Evolutionary conservation across 164 flowering plant species (phyloP), one percentile per base, ranked within the genome.

Genomic region (Nelumbo lutea): DNA sequence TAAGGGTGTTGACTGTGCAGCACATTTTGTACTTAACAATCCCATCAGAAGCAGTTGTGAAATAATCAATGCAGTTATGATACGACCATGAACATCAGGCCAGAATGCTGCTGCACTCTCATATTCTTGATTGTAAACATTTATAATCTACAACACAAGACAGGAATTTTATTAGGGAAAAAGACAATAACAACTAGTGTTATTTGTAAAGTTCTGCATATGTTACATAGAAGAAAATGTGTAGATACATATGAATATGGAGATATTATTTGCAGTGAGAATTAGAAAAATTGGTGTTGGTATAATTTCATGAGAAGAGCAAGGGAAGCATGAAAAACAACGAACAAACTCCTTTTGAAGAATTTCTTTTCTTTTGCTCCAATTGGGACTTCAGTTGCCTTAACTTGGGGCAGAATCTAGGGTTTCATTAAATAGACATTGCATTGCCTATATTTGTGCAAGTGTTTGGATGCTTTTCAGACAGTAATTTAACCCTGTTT

Each of bases 71-170:
- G 88, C 91, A 43, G 72, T 10, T 58, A 90, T 72, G 39, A 90
- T 80, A 42, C 93, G 91, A 11, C 81, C 80, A 74, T 90, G 96
- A 59, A 90, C 91, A 80, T 86, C 90, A 38, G 96, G 96, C 96
- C 96, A 90, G 78, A 88, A 90, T 59, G 91, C 85, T 46, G 90
- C 96, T 38, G 79, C 90, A 73, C 96, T 90, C 77, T 90, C 96
- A 61, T 90, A 90, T 74, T 87, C 82, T 75, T 88, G 96, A 71
- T 88, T 86, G 81, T 90, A 90, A 2, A 90, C 96, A 78, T 90
- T 90, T 73, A 88, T 90, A 38, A 90, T 81, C 93, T 90, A 65
- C 74, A 79, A 14, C 2, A 42, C 59, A 4, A 63, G 1, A 42
- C 27, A 68, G 50, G 27, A 68, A 55, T 40, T 68, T 68, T 48